Conservation (phyloP, 176 grass and related monocot genomes). For the Elymus sibiricus region DNA sequence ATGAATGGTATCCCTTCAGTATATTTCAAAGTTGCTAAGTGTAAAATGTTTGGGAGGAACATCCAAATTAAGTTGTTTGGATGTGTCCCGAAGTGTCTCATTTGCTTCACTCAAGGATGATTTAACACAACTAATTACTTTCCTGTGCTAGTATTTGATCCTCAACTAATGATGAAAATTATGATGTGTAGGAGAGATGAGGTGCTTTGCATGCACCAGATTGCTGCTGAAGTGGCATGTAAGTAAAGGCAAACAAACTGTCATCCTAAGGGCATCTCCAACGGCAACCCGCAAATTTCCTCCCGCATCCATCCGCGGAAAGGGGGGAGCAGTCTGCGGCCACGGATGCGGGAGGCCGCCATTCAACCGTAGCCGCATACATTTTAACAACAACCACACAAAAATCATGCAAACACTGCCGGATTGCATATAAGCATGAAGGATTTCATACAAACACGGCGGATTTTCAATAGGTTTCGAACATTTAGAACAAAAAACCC, state of each 20-base stretch:
- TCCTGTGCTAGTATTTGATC: not conserved
- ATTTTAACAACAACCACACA: too few relatives aligned
- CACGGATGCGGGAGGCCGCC: too few relatives aligned
- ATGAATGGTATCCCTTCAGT: not conserved
- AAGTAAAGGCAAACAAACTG: not conserved
- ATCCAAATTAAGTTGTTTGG: not conserved
- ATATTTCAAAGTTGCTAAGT: not conserved
- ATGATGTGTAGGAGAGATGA: not conserved
- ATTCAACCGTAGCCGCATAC: too few relatives aligned
- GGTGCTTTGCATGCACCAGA: not conserved
- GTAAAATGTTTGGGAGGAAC: not conserved
- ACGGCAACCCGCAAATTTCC: too few relatives aligned
- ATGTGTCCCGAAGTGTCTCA: conserved; percentile 8
- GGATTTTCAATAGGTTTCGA: too few relatives aligned
- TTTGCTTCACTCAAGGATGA: conserved; percentile 32
- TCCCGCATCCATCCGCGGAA: too few relatives aligned
- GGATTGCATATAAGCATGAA: too few relatives aligned
- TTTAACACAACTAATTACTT: not conserved
- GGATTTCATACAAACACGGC: too few relatives aligned
- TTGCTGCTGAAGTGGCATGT: not conserved
- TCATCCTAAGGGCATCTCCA: too few relatives aligned
- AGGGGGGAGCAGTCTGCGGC: too few relatives aligned
- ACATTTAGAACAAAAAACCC: too few relatives aligned
- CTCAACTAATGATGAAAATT: conserved; percentile 6
- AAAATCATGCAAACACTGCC: too few relatives aligned